phyloP scores from a whole-genome alignment of 192 early-diverging fungal genomes.

The Podila minutissima region DNA sequence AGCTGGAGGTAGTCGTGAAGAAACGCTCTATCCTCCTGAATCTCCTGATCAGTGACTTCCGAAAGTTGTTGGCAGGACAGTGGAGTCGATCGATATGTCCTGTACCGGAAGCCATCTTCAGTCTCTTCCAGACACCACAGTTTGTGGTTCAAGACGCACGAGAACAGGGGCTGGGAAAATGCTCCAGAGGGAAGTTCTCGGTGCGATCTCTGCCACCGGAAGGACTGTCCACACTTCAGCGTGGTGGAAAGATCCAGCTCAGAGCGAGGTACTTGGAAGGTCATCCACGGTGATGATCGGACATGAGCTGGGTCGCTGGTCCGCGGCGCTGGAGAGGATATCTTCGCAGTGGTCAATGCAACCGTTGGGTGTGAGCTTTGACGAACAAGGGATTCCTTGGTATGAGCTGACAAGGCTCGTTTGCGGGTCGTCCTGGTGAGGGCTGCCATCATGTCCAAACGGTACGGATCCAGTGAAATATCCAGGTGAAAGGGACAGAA shows the following conservation, averaged over 20 bases:
- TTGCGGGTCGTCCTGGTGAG: slow-evolving; percentile 35
- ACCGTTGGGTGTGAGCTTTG: not conserved
- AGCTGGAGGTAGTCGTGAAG: slow-evolving; percentile 91
- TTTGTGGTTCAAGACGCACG: slow-evolving; percentile 29
- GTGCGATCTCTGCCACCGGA: slow-evolving; percentile 81
- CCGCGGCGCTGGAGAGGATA: not conserved
- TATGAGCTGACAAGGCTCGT: slow-evolving; percentile 9
- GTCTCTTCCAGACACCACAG: slow-evolving; percentile 38
- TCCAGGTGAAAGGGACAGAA: not conserved
- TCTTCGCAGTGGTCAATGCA: not conserved
- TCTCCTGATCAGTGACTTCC: slow-evolving; percentile 10
- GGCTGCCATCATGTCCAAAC: slow-evolving; percentile 21
- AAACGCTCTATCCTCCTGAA: slow-evolving; percentile 39
- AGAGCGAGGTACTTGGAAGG: slow-evolving; percentile 49
- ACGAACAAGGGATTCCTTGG: not conserved
- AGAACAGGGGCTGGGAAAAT: slow-evolving; percentile 35
- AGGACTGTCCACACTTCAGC: slow-evolving; percentile 89
- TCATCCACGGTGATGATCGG: slow-evolving; percentile 17
- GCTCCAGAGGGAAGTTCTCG: slow-evolving; percentile 69
- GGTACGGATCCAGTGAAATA: not conserved
- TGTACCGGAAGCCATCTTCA: slow-evolving; percentile 31
- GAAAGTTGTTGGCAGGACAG: not conserved
- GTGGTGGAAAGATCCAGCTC: slow-evolving; percentile 85
- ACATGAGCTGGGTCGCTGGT: not conserved
- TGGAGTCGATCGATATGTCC: slow-evolving; percentile 58